Evolutionary conservation across 148 eudicot genomes (phyloP), one percentile per base, ranked within the genome.

Genomic region (Rhododendron mucronatum): DNA sequence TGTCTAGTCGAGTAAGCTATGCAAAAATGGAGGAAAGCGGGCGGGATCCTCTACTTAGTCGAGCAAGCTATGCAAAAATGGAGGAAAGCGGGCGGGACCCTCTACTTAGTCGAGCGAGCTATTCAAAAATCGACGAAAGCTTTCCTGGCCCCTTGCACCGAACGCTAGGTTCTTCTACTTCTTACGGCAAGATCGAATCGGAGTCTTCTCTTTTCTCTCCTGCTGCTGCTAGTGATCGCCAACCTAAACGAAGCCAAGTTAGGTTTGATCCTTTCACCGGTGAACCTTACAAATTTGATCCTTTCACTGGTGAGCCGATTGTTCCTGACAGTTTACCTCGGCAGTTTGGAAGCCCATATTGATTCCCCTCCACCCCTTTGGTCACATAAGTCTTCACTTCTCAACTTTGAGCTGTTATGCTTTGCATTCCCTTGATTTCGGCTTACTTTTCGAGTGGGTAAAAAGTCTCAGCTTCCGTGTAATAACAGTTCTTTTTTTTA

Each of bases 221-320:
- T 35, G 79, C 65, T 73, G 77, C 86, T 78, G 50, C 76, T 71
- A 28, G 80, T 47, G 87, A 89, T 84, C 90, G 80, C 51, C 92
- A 88, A 85, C 83, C 90, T 11, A 47, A 90, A 21, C 90, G 92
- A 37, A 84, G 89, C 74, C 95, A 83, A 69, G 89, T 93, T 50
- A 92, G 92, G 83, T 94, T 93, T 86, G 97, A 94, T 65, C 95
- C 97, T n/a, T 94, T 69, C 57, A 94, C 97, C 0, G 95, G 95
- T 21, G 92, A 92, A 83, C 94, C 97, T 50, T 94, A 93, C 90
- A 94, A 93, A 83, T 94, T 94, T 55, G 97, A 94, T 80, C 97
- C 97, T n/a, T 94, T 90, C 83, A 94, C 97, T 0, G 97, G 97
- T n/a, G 95, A 93, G 82, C 97, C 94, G 41, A 93, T 94, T 73